Evolutionary conservation across 2,329 filamentous ascomycete genomes (phyloP).

Genomic region (Cercospora citrullina): DNA sequence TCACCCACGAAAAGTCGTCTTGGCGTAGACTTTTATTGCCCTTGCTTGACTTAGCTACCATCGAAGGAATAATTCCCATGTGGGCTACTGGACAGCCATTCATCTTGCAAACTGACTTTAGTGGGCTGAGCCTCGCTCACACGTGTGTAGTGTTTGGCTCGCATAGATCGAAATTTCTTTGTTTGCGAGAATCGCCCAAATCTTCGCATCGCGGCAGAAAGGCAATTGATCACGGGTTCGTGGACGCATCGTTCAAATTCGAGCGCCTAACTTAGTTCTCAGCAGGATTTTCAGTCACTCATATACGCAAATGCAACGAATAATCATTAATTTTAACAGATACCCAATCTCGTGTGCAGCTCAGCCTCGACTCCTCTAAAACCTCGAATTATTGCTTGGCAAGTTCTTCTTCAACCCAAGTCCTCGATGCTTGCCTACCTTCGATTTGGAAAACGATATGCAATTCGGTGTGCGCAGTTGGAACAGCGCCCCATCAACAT

Average conservation of each 20-base stretch:
- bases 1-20: background rate
- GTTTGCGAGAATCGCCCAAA: background rate
- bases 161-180: background rate
- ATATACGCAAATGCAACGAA: background rate
- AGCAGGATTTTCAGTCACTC: background rate
- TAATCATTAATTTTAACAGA: too few species aligned
- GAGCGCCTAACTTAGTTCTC: background rate
- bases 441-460: background rate
- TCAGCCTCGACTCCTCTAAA: background rate
- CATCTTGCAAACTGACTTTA: background rate
- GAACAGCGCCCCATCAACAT: background rate
- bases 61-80: background rate
- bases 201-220: background rate
- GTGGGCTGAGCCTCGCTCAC: background rate
- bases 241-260: background rate
- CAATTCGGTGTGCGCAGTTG: background rate
- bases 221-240: background rate
- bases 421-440: background rate
- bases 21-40: background rate
- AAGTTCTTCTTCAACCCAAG: background rate
- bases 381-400: background rate
- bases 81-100: background rate
- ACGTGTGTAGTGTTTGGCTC: background rate
- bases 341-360: too few species aligned
- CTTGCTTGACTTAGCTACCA: background rate